Evolutionary conservation across 495 filamentous ascomycete genomes (phyloP), one percentile per base, ranked within the genome.

Genomic region (Margaritispora aquatica): DNA sequence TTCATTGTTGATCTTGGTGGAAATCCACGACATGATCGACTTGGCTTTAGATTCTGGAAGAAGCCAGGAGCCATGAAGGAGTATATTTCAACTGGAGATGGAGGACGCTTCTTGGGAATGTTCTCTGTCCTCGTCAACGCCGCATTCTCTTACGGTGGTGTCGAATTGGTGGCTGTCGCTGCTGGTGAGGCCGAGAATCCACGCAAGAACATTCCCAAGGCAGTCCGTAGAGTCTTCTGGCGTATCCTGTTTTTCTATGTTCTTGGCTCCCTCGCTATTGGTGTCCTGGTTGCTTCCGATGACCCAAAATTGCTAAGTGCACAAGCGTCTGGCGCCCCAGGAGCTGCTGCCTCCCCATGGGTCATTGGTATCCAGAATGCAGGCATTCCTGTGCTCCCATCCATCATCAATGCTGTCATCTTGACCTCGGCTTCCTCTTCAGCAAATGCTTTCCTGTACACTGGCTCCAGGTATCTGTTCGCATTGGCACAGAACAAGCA

Each of bases 1-100:
- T 59, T 72, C 53, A 67, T 76, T 38, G 60, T 76, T 48, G 66
- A 65, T 60, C 62, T 68, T 34, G 74, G 74, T 19, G 74, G 74
- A 26, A 69, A 69, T 13, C 74, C 74, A n/a, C 65, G 69, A 21
- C 71, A 71, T 24, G 63, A 74, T 51, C 64, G 61, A 17, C 48
- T 66, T 19, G 92, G 91, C 8, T 94, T 94, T 71, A 75, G 82
- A 29, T 93, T 84, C 74, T 96, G 89, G 89, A 77, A 79, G 19
- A 61, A 84, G 9, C 90, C 90, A 11, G 90, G 87, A 1, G 69
- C 74, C 9, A 69, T 71, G 49, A 75, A 74, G 46, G 69, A 68
- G 20, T 76, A 75, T 47, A 60, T 66, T 11, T 67, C 56, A n/a
- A 58, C 58, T 5, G 75, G 75, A 31, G 55, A 68, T 53, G 68